Conservation (phyloP, 2,329 filamentous ascomycete species). For the Fusarium algeriense region DNA sequence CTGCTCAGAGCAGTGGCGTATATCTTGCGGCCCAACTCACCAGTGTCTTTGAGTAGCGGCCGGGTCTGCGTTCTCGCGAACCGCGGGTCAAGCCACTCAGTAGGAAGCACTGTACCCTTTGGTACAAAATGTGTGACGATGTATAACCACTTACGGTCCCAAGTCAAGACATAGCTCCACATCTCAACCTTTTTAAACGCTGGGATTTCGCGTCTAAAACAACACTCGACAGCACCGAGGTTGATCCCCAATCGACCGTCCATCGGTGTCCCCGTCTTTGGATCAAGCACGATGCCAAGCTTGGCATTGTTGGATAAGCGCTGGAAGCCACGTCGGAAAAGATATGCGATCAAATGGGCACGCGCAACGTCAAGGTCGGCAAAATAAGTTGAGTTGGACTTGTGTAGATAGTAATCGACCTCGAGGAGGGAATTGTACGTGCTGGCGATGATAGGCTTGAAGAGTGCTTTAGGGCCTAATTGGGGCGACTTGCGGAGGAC, state of each 20-base stretch:
- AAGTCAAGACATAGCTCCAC: conserved; percentile 10
- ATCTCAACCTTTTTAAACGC: background rate
- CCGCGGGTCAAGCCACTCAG: background rate
- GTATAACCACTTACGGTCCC: conserved; percentile 20
- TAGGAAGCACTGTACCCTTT: background rate
- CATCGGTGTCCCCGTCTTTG: background rate
- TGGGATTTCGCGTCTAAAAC: background rate
- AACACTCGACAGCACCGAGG: background rate
- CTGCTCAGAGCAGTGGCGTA: conserved; percentile 8
- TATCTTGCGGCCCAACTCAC: background rate
- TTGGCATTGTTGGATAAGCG: background rate
- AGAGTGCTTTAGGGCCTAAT: background rate
- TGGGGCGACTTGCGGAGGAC: background rate
- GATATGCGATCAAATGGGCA: background rate
- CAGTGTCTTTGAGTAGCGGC: rapidly evolving
- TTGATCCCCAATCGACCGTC: background rate
- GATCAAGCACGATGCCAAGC: background rate
- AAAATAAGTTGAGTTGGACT: conserved; percentile 19
- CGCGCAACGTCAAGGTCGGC: conserved; percentile 14
- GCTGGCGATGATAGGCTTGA: background rate
- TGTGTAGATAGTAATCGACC: conserved; percentile 18
- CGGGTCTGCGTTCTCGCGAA: background rate
- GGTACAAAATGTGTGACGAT: conserved; percentile 7
- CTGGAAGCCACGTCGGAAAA: background rate
- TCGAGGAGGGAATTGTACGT: background rate